These are phyloP conservation scores for Candida coquimbonensis DNA, from an alignment of 805 yeast species.

Conservation along the genomic window DNA sequence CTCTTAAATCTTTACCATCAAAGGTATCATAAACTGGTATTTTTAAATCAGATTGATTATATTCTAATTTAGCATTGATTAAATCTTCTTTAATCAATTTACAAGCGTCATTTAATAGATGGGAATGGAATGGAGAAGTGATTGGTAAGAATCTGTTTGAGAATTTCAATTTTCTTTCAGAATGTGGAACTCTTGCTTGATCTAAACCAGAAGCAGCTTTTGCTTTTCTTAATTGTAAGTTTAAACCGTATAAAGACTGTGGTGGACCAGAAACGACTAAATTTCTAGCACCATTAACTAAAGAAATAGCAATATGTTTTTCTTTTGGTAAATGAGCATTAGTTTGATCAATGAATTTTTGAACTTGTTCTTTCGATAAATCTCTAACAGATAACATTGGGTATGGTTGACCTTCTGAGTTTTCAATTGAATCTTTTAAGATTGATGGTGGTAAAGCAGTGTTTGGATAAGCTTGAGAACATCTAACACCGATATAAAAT, in stretches of 20 bases:
- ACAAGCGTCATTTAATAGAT: conserved; percentile 68
- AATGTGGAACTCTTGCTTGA: conserved; percentile 89
- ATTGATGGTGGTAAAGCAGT: conserved; percentile 92
- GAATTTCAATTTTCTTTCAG: conserved; percentile 90
- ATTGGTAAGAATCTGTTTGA: conserved; percentile 93
- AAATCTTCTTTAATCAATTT: conserved; percentile 61
- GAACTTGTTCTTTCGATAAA: conserved; percentile 72
- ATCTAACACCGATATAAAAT: conserved; percentile 90
- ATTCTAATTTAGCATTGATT: conserved; percentile 48
- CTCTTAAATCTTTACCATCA: conserved; percentile 73
- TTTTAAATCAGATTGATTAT: conserved; percentile 46
- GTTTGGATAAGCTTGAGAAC: conserved; percentile 84
- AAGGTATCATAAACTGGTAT: conserved; percentile 91
- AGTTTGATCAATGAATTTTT: conserved; percentile 72
- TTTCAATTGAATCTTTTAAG: conserved; percentile 84
- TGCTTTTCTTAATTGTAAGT: conserved; percentile 83
- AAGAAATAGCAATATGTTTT: conserved; percentile 83
- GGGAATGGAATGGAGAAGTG: conserved; percentile 95
- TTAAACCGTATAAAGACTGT: conserved; percentile 92
- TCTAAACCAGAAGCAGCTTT: conserved; percentile 93
- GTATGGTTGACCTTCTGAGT: conserved; percentile 94
- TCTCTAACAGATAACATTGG: conserved; percentile 97
- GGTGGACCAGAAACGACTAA: conserved; percentile 98
- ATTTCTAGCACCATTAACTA: conserved; percentile 93
- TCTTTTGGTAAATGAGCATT: conserved; percentile 90